Evolutionary conservation across 2,329 filamentous ascomycete species (phyloP).

Genomic region (Cercospora berteroae): DNA sequence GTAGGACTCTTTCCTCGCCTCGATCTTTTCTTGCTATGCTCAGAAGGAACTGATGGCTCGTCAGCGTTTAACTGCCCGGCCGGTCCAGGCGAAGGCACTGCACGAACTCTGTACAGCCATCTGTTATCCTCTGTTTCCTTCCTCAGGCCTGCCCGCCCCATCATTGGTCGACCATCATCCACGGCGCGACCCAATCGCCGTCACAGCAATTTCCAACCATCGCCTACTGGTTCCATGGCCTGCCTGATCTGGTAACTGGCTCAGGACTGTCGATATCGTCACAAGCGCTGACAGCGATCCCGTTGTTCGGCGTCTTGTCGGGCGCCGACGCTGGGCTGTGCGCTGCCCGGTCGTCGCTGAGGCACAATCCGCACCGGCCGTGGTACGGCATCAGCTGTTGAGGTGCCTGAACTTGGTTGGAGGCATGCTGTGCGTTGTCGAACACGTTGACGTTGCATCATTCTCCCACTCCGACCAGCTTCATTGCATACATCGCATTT

Average conservation of each 20-base stretch:
- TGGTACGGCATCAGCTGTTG: constrained; percentile 8
- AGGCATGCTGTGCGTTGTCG: constrained; percentile 21
- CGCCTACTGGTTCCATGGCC: constrained; percentile 17
- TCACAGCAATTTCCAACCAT: constrained; percentile 15
- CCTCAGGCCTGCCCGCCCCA: constrained; percentile 12
- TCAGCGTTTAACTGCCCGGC: constrained; percentile 18
- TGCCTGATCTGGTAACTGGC: constrained; percentile 13
- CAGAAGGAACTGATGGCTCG: constrained; percentile 24
- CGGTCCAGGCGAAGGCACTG: constrained; percentile 18
- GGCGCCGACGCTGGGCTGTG: not conserved
- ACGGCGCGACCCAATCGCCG: constrained; percentile 20
- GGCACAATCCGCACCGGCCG: not conserved
- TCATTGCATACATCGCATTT: not conserved
- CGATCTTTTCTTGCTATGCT: constrained; percentile 7
- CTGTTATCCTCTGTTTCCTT: constrained; percentile 8
- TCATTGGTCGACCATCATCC: constrained; percentile 25
- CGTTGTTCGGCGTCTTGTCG: not conserved
- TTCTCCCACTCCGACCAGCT: not conserved
- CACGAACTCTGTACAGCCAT: constrained; percentile 21
- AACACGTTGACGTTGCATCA: constrained; percentile 1
- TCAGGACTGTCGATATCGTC: not conserved
- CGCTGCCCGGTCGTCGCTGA: not conserved
- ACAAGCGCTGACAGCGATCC: constrained; percentile 10
- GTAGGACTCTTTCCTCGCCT: constrained; percentile 17
- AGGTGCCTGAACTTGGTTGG: constrained; percentile 12